Conservation (phyloP, 257 asterid species). For the Lavandula angustifolia region DNA sequence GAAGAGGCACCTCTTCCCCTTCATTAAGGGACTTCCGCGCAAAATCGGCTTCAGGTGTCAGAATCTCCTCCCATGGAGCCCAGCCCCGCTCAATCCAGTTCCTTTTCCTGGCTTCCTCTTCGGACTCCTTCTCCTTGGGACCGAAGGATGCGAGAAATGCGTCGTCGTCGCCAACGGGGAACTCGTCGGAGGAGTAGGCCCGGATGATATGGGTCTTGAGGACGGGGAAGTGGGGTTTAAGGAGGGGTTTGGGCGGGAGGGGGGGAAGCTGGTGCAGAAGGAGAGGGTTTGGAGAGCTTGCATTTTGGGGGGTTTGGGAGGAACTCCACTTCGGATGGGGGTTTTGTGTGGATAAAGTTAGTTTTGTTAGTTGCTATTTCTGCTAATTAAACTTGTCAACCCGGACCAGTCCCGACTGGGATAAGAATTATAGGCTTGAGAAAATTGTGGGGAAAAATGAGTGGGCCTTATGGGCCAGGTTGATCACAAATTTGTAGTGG, state of each 20-base stretch:
- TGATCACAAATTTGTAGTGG: no score
- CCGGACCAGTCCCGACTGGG: no score
- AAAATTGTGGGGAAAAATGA: no score
- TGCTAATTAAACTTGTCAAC: no score
- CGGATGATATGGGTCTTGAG: slow-evolving; percentile 31
- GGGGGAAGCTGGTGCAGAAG: slow-evolving; percentile 47
- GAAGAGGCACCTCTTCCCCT: slow-evolving; percentile 95
- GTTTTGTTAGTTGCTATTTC: slow-evolving; percentile 38
- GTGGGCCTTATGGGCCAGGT: no score
- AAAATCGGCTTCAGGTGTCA: slow-evolving; percentile 83
- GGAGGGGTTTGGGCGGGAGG: slow-evolving; percentile 61
- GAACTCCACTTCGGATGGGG: background rate
- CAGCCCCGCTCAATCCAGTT: slow-evolving; percentile 97
- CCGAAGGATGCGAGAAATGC: slow-evolving; percentile 65
- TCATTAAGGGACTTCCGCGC: slow-evolving; percentile 85
- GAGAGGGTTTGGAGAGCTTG: slow-evolving; percentile 51
- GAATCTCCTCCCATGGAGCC: slow-evolving; percentile 99
- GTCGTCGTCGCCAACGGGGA: slow-evolving; percentile 80
- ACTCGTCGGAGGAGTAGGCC: slow-evolving; percentile 74
- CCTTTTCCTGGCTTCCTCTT: slow-evolving; percentile 77
- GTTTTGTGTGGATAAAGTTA: slow-evolving; percentile 42
- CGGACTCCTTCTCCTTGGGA: slow-evolving; percentile 81
- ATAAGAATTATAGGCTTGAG: no score
- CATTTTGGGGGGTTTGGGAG: slow-evolving; percentile 39
- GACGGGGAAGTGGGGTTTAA: slow-evolving; percentile 55